Conservation (phyloP, 805 yeast species). For the Starmerella kuoi region DNA sequence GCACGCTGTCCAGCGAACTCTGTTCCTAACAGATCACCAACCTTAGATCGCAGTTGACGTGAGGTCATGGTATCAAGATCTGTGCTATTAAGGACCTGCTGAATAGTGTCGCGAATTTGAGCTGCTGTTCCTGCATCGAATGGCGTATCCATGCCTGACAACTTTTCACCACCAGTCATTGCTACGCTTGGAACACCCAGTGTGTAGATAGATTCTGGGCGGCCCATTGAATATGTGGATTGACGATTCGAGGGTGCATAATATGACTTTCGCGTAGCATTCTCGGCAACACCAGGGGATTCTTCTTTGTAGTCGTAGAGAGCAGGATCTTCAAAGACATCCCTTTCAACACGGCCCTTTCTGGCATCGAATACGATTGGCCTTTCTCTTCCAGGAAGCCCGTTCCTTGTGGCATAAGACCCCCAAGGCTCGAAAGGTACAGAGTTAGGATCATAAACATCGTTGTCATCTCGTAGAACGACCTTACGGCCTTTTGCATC, state of each 20-base stretch:
- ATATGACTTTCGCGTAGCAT: neutral
- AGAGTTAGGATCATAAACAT: slow-evolving; percentile 28
- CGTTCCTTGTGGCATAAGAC: slow-evolving; percentile 29
- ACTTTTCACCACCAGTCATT: neutral
- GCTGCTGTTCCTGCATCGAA: slow-evolving; percentile 24
- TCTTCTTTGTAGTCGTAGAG: slow-evolving; percentile 1
- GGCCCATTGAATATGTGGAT: neutral
- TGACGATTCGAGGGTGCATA: neutral
- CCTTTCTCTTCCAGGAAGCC: slow-evolving; percentile 31
- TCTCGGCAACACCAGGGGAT: no score
- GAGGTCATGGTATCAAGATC: slow-evolving; percentile 31
- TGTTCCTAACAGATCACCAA: slow-evolving; percentile 29
- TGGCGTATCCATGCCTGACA: neutral
- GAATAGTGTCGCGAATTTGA: slow-evolving; percentile 26
- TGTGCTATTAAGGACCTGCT: slow-evolving; percentile 25
- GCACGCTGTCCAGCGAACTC: slow-evolving; percentile 26
- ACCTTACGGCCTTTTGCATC: slow-evolving; percentile 41
- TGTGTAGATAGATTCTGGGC: slow-evolving; percentile 9
- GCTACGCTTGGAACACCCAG: neutral
- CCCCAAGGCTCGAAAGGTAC: slow-evolving; percentile 33
- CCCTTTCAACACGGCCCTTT: slow-evolving; percentile 26
- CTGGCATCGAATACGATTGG: slow-evolving; percentile 28
- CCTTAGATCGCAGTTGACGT: slow-evolving; percentile 28
- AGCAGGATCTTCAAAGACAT: slow-evolving; percentile 21
- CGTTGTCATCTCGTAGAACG: slow-evolving; percentile 28